phyloP scores from a whole-genome alignment of 1,139 yeast genomes.

The Tardiomyces blankii region DNA sequence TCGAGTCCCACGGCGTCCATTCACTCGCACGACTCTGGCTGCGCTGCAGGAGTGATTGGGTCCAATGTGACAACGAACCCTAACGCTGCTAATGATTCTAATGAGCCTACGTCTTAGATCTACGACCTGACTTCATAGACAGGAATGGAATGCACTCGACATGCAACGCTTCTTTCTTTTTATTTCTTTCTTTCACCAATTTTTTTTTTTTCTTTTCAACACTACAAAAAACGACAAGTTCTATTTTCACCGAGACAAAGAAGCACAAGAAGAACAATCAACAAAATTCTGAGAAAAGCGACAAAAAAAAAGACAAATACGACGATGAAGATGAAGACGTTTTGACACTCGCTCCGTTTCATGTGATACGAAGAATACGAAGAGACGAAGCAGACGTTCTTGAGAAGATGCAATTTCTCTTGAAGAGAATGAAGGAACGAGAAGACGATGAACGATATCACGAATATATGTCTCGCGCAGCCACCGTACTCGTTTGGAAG shows the following conservation, averaged over 20 bases:
- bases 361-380: no score
- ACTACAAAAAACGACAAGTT: no score
- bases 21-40: slow-evolving; percentile 4
- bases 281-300: no score
- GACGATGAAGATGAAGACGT: not conserved
- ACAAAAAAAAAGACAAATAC: not conserved
- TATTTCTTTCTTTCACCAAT: not conserved
- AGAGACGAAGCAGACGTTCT: no score
- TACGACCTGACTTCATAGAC: slow-evolving; percentile 1
- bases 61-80: slow-evolving; percentile 10
- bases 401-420: no score
- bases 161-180: not conserved
- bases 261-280: no score
- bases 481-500: no score
- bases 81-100: slow-evolving; percentile 10
- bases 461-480: no score
- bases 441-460: no score
- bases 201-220: not conserved
- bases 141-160: slow-evolving; percentile 3
- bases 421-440: no score
- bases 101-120: slow-evolving; percentile 5
- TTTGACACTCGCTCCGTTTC: not conserved
- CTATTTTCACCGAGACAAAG: no score
- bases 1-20: slow-evolving; percentile 5
- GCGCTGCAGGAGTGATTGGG: slow-evolving; percentile 14